Evolutionary conservation across 805 yeast genomes (phyloP), one percentile per base, ranked within the genome.

Genomic region (Zygoascus biomembranicola): DNA sequence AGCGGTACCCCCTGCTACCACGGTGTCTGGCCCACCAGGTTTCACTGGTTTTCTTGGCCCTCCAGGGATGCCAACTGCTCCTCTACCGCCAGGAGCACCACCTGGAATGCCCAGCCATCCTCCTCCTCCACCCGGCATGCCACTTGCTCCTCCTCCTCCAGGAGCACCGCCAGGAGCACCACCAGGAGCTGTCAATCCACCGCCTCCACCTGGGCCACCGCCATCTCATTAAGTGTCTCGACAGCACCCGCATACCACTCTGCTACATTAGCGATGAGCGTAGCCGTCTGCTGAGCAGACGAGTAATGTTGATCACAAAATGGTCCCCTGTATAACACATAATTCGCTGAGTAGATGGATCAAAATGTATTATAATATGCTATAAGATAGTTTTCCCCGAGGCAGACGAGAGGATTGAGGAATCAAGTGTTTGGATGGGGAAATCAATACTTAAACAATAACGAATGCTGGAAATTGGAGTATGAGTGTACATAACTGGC

Each of bases 111-210:
- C 52, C 11, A 19, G 47, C 8, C 47, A 45, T 13, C 57, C 57
- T 2, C 60, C 60, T 10, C 55, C 56, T n/a, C 52, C 54, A 44
- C 42, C 53, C 13, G 49, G 43, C 11, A 18, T 35, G 16, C 47
- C 53, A 14, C 52, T 52, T n/a, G 50, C 57, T 5, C 43, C 50
- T 13, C 50, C 35, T 20, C 37, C 51, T 11, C n/a, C 52, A 19
- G n/a, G 32, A 19, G 46, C 20, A 28, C 43, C 35, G 14, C 51
- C 52, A 43, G 28, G 28, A 6, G 49, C 49, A 28, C 52, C 55
- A 26, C 47, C 51, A 13, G 32, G 31, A 8, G 41, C 41, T 31
- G 10, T 16, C 20, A 13, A 10, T 16, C 55, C 52, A 2, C 52
- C 55, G 4, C 43, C 52, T 8, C 52, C 52, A 44, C 43, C 45